Conservation (phyloP, 2,329 filamentous ascomycete genomes). For the Aspergillus fumigatus region DNA sequence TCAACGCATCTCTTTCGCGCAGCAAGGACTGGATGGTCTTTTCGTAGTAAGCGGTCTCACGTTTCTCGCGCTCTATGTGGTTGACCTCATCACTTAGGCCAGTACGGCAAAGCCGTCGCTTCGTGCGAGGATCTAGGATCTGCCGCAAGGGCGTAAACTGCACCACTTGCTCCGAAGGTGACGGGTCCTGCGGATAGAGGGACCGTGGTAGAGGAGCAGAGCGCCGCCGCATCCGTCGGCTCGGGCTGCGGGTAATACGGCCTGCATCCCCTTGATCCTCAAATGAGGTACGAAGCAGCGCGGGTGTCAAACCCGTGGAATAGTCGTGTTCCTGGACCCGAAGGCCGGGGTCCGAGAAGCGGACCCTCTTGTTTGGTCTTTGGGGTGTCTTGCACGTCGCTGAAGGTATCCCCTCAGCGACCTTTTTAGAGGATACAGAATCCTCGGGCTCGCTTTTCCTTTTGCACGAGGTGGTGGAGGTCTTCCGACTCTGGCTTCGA, state of each 20-base stretch:
- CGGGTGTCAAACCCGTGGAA: slow-evolving; percentile 44
- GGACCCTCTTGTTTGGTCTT: slow-evolving; percentile 38
- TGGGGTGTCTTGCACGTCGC: slow-evolving; percentile 23
- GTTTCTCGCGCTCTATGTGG: slow-evolving; percentile 38
- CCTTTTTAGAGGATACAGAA: not conserved
- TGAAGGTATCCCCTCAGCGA: not conserved
- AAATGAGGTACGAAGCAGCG: slow-evolving; percentile 38
- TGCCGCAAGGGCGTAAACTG: slow-evolving; percentile 45
- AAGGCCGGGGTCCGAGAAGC: slow-evolving; percentile 43
- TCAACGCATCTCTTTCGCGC: slow-evolving; percentile 26
- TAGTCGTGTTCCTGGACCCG: slow-evolving; percentile 15
- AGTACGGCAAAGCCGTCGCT: slow-evolving; percentile 41
- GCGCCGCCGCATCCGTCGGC: slow-evolving; percentile 24
- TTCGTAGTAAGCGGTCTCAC: slow-evolving; percentile 22
- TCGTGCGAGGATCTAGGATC: slow-evolving; percentile 39
- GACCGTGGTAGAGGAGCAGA: slow-evolving; percentile 30
- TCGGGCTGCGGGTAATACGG: slow-evolving; percentile 25
- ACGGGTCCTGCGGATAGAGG: slow-evolving; percentile 18
- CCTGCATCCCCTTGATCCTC: slow-evolving; percentile 20
- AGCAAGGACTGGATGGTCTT: slow-evolving; percentile 21
- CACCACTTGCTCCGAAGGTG: slow-evolving; percentile 27
- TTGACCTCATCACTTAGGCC: slow-evolving; percentile 47
- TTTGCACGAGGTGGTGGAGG: slow-evolving; percentile 6
- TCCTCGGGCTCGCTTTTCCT: slow-evolving; percentile 2
- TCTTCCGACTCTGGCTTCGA: slow-evolving; percentile 19